These are phyloP conservation scores for Yamadazyma spencermartinsiae DNA, from an alignment of 1,139 yeast genomes.

Conservation along the genomic window DNA sequence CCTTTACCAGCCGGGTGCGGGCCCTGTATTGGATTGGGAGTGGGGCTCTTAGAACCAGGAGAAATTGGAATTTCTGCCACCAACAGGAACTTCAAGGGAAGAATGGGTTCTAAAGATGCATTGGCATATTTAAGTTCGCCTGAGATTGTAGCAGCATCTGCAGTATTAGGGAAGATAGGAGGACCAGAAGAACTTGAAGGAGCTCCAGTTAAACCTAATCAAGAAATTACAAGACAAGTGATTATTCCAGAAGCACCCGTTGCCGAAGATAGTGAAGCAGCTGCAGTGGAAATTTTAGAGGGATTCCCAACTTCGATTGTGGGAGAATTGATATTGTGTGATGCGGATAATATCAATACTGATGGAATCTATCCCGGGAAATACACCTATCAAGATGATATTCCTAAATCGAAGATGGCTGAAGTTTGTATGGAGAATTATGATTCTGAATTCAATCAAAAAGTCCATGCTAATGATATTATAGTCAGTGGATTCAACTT, in stretches of 20 bases:
- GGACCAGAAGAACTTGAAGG: constrained; percentile 86
- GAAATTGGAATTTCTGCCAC: constrained; percentile 99
- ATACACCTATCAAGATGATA: constrained; percentile 97
- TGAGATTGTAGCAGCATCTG: constrained; percentile 97
- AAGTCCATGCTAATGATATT: constrained; percentile 86
- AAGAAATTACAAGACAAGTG: constrained; percentile 51
- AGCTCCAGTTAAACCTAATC: constrained; percentile 43
- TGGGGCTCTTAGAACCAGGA: constrained; percentile 90
- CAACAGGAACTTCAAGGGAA: constrained; percentile 96
- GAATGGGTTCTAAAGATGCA: constrained; percentile 98
- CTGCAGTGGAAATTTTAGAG: constrained; percentile 66
- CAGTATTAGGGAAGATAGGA: constrained; percentile 88
- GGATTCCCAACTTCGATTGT: constrained; percentile 88
- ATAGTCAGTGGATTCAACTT: constrained; percentile 91
- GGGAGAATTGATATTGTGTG: constrained; percentile 93
- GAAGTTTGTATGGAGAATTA: constrained; percentile 99
- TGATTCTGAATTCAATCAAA: constrained; percentile 79
- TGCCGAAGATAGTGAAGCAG: constrained; percentile 30
- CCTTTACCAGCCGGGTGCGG: constrained; percentile 99
- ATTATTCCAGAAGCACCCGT: constrained; percentile 31
- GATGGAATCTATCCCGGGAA: constrained; percentile 99
- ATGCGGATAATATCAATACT: constrained; percentile 96
- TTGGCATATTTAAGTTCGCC: constrained; percentile 96
- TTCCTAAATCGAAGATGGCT: constrained; percentile 92
- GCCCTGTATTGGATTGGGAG: constrained; percentile 96